Evolutionary conservation across 2,329 filamentous ascomycete species (phyloP), one percentile per base, ranked within the genome.

Genomic region (Fusarium annulatum): DNA sequence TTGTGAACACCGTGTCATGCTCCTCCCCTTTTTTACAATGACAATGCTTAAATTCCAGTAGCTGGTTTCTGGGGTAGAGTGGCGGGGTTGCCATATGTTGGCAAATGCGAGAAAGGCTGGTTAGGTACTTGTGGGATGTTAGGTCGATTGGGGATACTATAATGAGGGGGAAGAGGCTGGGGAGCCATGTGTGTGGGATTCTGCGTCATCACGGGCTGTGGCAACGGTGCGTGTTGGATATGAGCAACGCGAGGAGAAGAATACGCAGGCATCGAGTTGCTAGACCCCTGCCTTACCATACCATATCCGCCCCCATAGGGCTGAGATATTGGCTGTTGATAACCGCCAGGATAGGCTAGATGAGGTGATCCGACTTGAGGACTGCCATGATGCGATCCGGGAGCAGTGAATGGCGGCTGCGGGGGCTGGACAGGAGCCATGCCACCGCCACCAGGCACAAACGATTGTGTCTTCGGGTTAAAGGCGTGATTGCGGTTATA

Each of bases 381-480:
- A 70, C 88, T 89, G 46, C 86, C 83, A 58, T 87, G 86, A 69
- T 88, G 87, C 43, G 85, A 86, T 43, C 83, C 84, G 14, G 83
- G 83, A 39, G 85, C 85, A 48, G 82, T 85, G 69, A 86, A 89
- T 2, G 85, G 84, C 21, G 84, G 84, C 69, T 86, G 83, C 10
- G 86, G 84, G 38, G 84, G 83, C 45, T 85, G 86, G 72, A 86
- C 84, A 7, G 86, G 84, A 36, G 84, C 82, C 80, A 88, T 86
- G 33, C 85, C 84, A 71, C 89, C 79, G 23, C 83, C 79, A 23
- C 83, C 81, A 52, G 96, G 96, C 30, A 97, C 90, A 81, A 98
- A 98, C 0, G 95, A 93, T 79, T 97, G 94, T 21, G 94, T 98
- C 84, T 97, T 95, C 2, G 95, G 96, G 79, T 98, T 98, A 85